These are phyloP conservation scores for Achlya hypogyna DNA, from an alignment of 352 stramenopile genomes.

Conservation along the genomic window DNA sequence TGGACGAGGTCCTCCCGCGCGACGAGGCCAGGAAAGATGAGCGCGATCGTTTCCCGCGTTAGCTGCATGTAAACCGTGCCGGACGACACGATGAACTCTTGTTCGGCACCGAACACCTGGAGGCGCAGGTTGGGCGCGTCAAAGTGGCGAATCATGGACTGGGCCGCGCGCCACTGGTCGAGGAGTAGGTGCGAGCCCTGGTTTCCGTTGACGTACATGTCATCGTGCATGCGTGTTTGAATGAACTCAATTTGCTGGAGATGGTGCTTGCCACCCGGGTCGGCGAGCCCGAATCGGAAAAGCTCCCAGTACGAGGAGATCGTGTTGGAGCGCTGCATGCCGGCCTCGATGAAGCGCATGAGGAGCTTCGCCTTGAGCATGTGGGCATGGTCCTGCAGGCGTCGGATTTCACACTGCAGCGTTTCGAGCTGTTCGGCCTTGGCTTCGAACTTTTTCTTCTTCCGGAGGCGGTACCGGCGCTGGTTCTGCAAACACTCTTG, in stretches of 20 bases:
- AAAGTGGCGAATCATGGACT: neutral
- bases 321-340: neutral
- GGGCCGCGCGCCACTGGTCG: neutral
- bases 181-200: neutral
- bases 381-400: neutral
- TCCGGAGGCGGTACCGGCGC: constrained; percentile 2
- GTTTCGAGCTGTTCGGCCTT: neutral
- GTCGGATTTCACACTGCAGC: neutral
- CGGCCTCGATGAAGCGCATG: neutral
- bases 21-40: neutral
- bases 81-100: constrained; percentile 1
- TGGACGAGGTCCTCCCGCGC: constrained; percentile 15
- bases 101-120: neutral
- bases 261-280: neutral
- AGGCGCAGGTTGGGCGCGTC: neutral
- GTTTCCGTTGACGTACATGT: constrained; percentile 9
- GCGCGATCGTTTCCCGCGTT: neutral
- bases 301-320: constrained; percentile 5
- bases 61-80: neutral
- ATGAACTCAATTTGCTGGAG: constrained; percentile 3
- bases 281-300: neutral
- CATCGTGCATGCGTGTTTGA: neutral
- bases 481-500: constrained; percentile 16
- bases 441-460: neutral
- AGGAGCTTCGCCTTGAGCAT: neutral